phyloP scores from a whole-genome alignment of 345 rosid genomes.

The Citrus mangshanensis region DNA sequence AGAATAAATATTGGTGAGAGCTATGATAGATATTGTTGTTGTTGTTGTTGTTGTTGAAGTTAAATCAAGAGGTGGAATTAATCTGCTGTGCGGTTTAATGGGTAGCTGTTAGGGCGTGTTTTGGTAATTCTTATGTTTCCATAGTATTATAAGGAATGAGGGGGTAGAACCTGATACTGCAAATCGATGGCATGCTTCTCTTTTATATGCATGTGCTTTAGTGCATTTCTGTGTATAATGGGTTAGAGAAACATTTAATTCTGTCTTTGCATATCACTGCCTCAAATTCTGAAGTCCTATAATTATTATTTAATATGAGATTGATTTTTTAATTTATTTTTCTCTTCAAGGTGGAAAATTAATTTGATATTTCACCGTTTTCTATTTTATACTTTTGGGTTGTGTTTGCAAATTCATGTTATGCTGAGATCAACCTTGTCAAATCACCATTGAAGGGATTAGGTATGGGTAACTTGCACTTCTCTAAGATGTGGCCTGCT shows the following conservation, averaged over 20 bases:
- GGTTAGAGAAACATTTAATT: no score
- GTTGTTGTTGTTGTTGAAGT: background rate
- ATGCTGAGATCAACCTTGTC: background rate
- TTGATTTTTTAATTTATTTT: no score
- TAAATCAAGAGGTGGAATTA: background rate
- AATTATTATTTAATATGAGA: no score
- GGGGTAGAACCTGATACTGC: background rate
- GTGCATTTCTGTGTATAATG: background rate
- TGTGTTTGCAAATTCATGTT: background rate
- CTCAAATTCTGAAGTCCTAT: no score
- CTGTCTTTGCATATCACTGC: no score
- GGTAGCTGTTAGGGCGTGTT: background rate
- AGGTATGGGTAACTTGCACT: background rate
- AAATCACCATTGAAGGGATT: background rate
- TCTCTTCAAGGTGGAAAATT: no score
- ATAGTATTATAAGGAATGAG: background rate
- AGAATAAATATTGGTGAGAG: background rate
- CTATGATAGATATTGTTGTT: background rate
- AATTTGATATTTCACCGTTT: no score
- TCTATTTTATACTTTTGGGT: no score
- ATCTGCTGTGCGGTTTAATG: background rate
- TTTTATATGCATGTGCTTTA: background rate
- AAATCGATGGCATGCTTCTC: background rate
- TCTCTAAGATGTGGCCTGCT: background rate
- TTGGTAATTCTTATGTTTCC: background rate